Base-by-base conservation (phyloP, 2,329 filamentous ascomycete genomes). In the Cryoendolithus antarcticus region DNA sequence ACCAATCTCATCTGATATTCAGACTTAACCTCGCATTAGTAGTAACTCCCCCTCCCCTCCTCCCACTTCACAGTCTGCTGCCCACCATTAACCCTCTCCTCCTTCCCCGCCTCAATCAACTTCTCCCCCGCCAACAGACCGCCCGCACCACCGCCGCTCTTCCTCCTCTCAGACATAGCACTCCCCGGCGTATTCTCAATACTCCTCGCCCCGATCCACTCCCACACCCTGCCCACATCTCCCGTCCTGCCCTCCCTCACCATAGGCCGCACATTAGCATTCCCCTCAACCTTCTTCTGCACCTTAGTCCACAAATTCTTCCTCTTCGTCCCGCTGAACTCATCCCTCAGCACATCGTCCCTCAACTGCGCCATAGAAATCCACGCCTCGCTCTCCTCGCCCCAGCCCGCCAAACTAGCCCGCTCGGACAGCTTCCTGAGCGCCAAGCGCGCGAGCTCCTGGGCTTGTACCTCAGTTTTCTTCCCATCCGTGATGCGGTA, bases 281-380 rank as follows among this genome's bases (percentile, higher is more conserved):
- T 98, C 60, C 80, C 79, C 62, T 98, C 91, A 1, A 98, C 88
- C 38, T 96, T 81, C 37, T 70, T 75, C 49, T 77, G 74, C 12
- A 98, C 91, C 36, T 77, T 76, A 47, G 77, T 72, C 91, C 93
- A 98, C 37, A 98, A 68, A 40, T 76, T 74, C 55, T 91, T 82
- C 30, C 91, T 73, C 51, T 86, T 75, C 6, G 71, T 70, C 12
- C 88, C 71, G 3, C 75, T 80, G 58, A 95, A 85, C 44, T 93
- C 79, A 21, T 81, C 75, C 12, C 89, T 72, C 30, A 98, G 69
- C 3, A 98, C 80, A 55, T 96, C 89, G 55, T 98, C 91, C 43
- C 91, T 73, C 39, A 98, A 66, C 57, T 96, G 91, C 1, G 84
- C 84, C 50, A 95, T 74, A 54, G 86, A 84, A 45, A 98, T 74